Evolutionary conservation across 2,329 filamentous ascomycete species (phyloP).

Genomic region (Beauveria sp.): DNA sequence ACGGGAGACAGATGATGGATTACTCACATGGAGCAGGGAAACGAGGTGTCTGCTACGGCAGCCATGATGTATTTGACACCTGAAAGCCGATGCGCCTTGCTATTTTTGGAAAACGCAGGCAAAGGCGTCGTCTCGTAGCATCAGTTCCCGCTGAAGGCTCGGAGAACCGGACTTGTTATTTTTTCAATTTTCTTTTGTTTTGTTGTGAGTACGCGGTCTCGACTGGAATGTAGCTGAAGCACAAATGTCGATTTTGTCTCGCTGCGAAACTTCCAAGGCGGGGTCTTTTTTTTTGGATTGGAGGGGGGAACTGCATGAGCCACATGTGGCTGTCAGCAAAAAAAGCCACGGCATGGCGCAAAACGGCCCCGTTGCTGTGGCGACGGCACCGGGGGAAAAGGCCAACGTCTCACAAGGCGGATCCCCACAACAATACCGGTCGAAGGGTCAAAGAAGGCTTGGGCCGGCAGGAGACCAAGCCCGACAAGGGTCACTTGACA

Average conservation of each 20-base stretch:
- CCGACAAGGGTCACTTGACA: neutral
- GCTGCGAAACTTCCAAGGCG: neutral
- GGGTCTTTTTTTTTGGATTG: neutral
- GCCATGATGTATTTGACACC: constrained; percentile 29
- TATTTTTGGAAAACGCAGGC: constrained; percentile 3
- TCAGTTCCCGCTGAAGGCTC: neutral
- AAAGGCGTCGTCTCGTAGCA: neutral
- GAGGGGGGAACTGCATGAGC: no score
- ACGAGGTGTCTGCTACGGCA: constrained; percentile 36
- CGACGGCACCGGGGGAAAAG: constrained; percentile 9
- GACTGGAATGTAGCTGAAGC: constrained; percentile 7
- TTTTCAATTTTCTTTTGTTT: neutral
- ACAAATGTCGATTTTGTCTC: neutral
- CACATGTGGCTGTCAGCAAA: neutral
- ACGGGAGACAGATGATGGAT: neutral
- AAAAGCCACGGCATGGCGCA: neutral
- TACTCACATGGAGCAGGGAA: constrained; percentile 57
- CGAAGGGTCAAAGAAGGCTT: no score
- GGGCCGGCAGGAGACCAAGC: no score
- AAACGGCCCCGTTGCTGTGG: constrained; percentile 16
- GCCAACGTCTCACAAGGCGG: neutral
- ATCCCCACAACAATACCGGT: constrained; percentile 15
- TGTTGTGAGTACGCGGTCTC: constrained; percentile 1
- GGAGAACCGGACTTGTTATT: neutral
- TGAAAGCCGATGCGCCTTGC: neutral